phyloP scores from a whole-genome alignment of 2,329 filamentous ascomycete genomes.

The Xylaria sp. region DNA sequence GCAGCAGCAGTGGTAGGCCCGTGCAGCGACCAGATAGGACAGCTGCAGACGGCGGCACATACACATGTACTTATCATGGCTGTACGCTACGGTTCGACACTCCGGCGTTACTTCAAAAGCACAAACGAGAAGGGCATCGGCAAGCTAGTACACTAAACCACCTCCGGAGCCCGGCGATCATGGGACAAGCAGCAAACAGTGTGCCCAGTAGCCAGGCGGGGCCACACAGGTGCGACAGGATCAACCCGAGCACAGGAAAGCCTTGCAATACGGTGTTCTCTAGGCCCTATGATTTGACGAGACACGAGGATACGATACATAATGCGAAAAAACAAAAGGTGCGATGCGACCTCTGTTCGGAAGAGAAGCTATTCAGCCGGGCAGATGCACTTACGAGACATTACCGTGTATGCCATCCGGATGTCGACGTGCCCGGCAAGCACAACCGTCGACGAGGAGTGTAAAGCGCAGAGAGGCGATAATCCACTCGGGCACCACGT shows the following conservation, averaged over 20 bases:
- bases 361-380: slow-evolving; percentile 96
- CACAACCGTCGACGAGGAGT: slow-evolving; percentile 54
- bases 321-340: slow-evolving; percentile 95
- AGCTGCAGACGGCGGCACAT: slow-evolving; percentile 83
- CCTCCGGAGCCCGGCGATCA: slow-evolving; percentile 45
- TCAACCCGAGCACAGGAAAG: slow-evolving; percentile 95
- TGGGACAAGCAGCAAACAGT: slow-evolving; percentile 61
- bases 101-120: slow-evolving; percentile 86
- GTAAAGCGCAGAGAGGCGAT: not conserved
- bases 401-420: slow-evolving; percentile 93
- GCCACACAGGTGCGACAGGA: slow-evolving; percentile 90
- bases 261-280: slow-evolving; percentile 96
- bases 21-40: slow-evolving; percentile 69
- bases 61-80: slow-evolving; percentile 95
- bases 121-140: slow-evolving; percentile 93
- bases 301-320: slow-evolving; percentile 98
- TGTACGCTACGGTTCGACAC: slow-evolving; percentile 91
- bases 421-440: slow-evolving; percentile 82
- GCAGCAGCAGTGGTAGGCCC: slow-evolving; percentile 51
- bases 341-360: slow-evolving; percentile 88
- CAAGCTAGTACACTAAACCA: slow-evolving; percentile 69
- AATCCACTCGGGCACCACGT: slow-evolving; percentile 7
- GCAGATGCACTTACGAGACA: slow-evolving; percentile 95
- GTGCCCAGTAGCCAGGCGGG: slow-evolving; percentile 88
- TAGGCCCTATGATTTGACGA: slow-evolving; percentile 92